Conservation (phyloP, 495 filamentous ascomycete genomes). For the Talaromyces stipitatus region DNA sequence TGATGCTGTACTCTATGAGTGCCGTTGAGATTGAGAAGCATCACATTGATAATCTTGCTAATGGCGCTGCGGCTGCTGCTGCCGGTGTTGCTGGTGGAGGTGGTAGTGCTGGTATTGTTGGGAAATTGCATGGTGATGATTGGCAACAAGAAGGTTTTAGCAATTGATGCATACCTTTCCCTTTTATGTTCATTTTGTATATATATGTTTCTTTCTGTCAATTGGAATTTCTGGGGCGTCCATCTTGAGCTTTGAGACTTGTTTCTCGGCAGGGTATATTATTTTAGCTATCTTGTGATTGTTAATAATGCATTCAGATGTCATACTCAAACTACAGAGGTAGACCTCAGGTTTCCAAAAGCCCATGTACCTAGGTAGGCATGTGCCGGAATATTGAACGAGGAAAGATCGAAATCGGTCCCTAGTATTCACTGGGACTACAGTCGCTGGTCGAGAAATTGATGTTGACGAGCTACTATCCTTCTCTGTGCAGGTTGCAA, state of each 20-base stretch:
- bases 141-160: conserved; percentile 57
- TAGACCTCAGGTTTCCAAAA: too few species aligned
- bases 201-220: background rate
- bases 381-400: too few species aligned
- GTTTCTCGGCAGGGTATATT: background rate
- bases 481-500: too few species aligned
- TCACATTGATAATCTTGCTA: conserved; percentile 37
- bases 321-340: background rate
- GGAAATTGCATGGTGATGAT: conserved; percentile 43
- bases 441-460: too few species aligned
- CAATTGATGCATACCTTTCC: conserved; percentile 11
- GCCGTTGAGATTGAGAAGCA: conserved; percentile 51
- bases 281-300: background rate
- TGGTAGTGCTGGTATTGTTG: conserved; percentile 26
- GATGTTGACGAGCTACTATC: too few species aligned
- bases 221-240: background rate
- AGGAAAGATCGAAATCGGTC: too few species aligned
- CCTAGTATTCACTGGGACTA: too few species aligned
- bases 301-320: background rate
- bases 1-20: conserved; percentile 78
- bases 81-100: conserved; percentile 29
- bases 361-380: too few species aligned
- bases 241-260: background rate
- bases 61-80: conserved; percentile 30
- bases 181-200: background rate